phyloP scores from a whole-genome alignment of 2,329 filamentous ascomycete species.

The Fusarium newnesense region DNA sequence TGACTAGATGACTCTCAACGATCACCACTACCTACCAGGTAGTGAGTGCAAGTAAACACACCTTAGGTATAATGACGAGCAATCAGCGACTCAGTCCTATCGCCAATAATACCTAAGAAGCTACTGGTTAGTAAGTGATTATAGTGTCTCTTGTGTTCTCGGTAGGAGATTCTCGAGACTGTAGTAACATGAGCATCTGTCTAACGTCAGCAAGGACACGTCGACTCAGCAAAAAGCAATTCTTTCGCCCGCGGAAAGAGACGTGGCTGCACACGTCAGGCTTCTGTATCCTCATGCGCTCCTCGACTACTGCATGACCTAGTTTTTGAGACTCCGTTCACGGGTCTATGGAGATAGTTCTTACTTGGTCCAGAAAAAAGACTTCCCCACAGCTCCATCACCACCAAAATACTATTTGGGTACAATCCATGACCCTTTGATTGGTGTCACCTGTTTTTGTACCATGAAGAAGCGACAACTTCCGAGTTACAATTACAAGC shows the following conservation, averaged over 20 bases:
- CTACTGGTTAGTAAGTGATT: neutral
- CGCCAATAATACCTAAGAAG: neutral
- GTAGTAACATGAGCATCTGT: neutral
- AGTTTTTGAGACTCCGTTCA: slow-evolving; percentile 7
- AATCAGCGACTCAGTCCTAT: neutral
- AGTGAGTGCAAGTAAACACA: neutral
- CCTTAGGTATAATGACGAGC: neutral
- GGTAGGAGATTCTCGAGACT: neutral
- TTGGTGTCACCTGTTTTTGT: neutral
- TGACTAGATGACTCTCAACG: neutral
- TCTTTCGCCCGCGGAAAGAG: neutral
- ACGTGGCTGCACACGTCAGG: neutral
- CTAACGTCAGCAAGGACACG: neutral
- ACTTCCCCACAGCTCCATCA: slow-evolving; percentile 19
- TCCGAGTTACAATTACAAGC: neutral
- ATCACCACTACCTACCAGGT: neutral
- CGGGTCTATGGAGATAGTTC: neutral
- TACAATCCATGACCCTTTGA: slow-evolving; percentile 32
- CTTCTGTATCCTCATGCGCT: neutral
- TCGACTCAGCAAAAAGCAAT: neutral
- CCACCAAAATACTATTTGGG: slow-evolving; percentile 2
- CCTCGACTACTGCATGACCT: slow-evolving; percentile 1
- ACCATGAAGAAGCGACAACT: neutral
- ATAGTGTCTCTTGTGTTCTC: neutral
- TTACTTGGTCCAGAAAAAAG: slow-evolving; percentile 2